Conservation (phyloP, 768 basidiomycete species). For the Phallus indusiatus region DNA sequence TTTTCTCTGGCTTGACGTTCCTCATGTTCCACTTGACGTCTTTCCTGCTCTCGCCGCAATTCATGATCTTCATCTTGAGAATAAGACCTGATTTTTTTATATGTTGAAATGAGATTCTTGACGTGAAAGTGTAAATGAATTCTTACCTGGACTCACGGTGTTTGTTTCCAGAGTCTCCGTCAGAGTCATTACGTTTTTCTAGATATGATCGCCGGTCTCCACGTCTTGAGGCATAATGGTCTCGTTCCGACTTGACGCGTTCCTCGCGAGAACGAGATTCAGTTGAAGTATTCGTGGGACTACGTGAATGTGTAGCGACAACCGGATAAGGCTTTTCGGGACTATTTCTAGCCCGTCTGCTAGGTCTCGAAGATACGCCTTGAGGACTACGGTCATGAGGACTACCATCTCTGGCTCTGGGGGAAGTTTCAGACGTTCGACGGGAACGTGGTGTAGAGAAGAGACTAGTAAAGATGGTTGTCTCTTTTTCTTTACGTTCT, state of each 20-base stretch:
- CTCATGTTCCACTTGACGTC: background rate
- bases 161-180: background rate
- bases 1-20: background rate
- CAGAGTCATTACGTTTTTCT: background rate
- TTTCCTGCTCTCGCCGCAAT: background rate
- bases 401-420: conserved; percentile 2
- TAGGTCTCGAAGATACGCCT: background rate
- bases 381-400: background rate
- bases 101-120: background rate
- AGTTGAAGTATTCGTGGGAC: conserved; percentile 1
- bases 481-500: conserved; percentile 1
- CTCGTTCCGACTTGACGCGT: background rate
- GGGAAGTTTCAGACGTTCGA: conserved; percentile 2
- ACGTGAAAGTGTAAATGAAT: background rate
- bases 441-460: conserved; percentile 4
- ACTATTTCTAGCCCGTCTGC: background rate
- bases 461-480: conserved; percentile 6
- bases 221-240: background rate
- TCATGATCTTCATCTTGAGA: background rate
- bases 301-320: background rate
- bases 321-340: background rate
- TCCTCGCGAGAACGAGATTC: background rate
- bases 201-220: background rate
- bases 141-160: background rate
- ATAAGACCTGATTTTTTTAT: background rate